Evolutionary conservation across 2,329 filamentous ascomycete species (phyloP).

Genomic region (Diplocarpon rosae): DNA sequence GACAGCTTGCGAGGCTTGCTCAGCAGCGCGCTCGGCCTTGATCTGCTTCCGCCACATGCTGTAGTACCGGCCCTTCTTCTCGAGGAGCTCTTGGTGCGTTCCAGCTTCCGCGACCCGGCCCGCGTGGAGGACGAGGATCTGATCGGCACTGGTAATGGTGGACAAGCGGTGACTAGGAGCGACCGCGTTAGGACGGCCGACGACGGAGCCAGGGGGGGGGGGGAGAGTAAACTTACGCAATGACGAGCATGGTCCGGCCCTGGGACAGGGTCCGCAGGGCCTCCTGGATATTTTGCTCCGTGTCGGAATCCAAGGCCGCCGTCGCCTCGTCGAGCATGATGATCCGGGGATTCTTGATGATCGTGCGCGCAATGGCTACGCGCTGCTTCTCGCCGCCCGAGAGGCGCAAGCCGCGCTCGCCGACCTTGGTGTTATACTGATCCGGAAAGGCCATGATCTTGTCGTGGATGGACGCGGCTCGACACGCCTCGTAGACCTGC

Average conservation of each 20-base stretch:
- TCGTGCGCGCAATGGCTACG: constrained; percentile 85
- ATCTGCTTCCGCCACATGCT: constrained; percentile 88
- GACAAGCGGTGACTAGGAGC: constrained; percentile 62
- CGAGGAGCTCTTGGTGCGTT: constrained; percentile 66
- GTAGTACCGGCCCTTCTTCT: constrained; percentile 58
- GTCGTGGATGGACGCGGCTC: constrained; percentile 83
- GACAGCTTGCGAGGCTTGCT: constrained; percentile 35
- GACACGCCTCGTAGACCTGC: constrained; percentile 71
- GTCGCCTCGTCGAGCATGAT: constrained; percentile 92
- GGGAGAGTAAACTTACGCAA: constrained; percentile 54
- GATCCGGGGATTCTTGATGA: constrained; percentile 82
- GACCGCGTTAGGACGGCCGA: too few relatives aligned
- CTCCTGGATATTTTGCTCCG: constrained; percentile 84
- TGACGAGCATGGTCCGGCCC: constrained; percentile 87
- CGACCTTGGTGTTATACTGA: constrained; percentile 79
- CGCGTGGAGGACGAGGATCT: constrained; percentile 71
- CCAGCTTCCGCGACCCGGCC: constrained; percentile 71
- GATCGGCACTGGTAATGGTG: constrained; percentile 83
- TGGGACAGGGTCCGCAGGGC: constrained; percentile 72
- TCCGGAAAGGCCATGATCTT: constrained; percentile 85
- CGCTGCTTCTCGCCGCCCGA: constrained; percentile 91
- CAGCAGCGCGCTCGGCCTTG: constrained; percentile 59
- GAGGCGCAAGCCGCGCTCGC: constrained; percentile 75
- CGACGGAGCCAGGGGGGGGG: constrained; percentile 63
- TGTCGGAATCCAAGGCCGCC: constrained; percentile 81